Percentiles rank a stretch among this genome's conserved stretches.
Conservation (phyloP, 495 filamentous ascomycete species). For the Bombardia bombarda region DNA sequence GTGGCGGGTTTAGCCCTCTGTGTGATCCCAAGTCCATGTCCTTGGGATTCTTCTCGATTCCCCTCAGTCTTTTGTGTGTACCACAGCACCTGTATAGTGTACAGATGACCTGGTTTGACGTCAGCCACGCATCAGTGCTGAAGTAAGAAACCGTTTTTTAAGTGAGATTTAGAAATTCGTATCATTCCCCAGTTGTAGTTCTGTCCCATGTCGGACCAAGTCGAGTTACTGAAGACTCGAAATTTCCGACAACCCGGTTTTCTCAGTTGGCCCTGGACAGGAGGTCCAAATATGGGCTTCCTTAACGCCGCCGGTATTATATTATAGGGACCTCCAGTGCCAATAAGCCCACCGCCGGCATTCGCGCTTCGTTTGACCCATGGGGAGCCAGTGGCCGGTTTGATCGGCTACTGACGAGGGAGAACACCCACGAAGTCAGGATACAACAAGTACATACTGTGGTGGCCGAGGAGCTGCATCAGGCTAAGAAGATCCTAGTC, state of each 20-base stretch:
- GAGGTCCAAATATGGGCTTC: slow-evolving; percentile 11
- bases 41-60: slow-evolving; percentile 17
- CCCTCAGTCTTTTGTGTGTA: slow-evolving; percentile 7
- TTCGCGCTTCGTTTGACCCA: slow-evolving; percentile 7
- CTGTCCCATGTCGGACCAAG: no score
- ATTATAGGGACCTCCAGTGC: slow-evolving; percentile 10
- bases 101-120: slow-evolving; percentile 10
- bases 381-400: slow-evolving; percentile 7
- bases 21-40: slow-evolving; percentile 29
- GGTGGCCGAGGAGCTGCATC: slow-evolving; percentile 13
- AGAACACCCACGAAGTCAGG: background rate
- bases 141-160: no score
- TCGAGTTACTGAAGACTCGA: no score
- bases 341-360: slow-evolving; percentile 10
- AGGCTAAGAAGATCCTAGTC: slow-evolving; percentile 17
- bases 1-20: slow-evolving; percentile 19
- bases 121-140: slow-evolving; percentile 13
- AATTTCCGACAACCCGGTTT: slow-evolving; percentile 16
- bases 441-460: slow-evolving; percentile 4
- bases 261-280: slow-evolving; percentile 3
- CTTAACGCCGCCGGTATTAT: slow-evolving; percentile 10
- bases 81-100: slow-evolving; percentile 6
- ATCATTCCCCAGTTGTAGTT: no score
- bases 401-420: slow-evolving; percentile 3
- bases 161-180: background rate